Base-by-base conservation (phyloP, 495 filamentous ascomycete genomes). In the Penicillium macrosclerotiorum region DNA sequence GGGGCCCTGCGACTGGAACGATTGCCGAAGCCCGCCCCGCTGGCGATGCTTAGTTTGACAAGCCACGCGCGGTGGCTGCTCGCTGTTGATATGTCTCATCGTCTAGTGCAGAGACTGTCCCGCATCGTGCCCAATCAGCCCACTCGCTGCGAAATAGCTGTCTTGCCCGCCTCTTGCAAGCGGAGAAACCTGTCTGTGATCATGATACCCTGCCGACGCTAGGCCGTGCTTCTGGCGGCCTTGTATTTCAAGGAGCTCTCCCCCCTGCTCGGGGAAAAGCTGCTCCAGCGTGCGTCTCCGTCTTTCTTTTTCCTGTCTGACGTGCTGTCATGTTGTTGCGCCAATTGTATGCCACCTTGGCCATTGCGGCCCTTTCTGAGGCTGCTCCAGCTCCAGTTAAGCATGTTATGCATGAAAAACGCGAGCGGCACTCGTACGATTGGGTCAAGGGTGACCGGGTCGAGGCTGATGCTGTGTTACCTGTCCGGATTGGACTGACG, bases 351-450 rank as follows among this genome's bases (percentile, higher is more conserved):
- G 36, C 51, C 32, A 47, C 54, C 16, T 30, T 64, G 47, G 55
- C 62, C 32, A 39, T 69, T 36, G 59, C 56, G 20, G 57, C 58
- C 34, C 32, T 67, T 13, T 42, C 52, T 22, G 55, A 39, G 25
- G 65, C 67, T 22, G 57, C 51, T 11, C 69, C 69, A n/a, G 47
- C 62, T 23, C 46, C 69, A 0, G 33, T 54, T 29, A 69, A 63
- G 35, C 67, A 72, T 66, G 65, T 68, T 17, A 44, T 72, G 27
- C 69, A 72, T 40, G 69, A 72, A 43, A 65, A 69, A 49, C 60
- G 69, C 16, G 34, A 51, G 8, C 22, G 32, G 14, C 50, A 47
- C 4, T 33, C 56, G 5, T 45, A 49, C 18, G 65, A 69, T 35
- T 71, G 62, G 67, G 57, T 64, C 16, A 63, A 64, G 45, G 50